Conservation (phyloP, 2,329 filamentous ascomycete species). For the Fusarium fujikuroi region DNA sequence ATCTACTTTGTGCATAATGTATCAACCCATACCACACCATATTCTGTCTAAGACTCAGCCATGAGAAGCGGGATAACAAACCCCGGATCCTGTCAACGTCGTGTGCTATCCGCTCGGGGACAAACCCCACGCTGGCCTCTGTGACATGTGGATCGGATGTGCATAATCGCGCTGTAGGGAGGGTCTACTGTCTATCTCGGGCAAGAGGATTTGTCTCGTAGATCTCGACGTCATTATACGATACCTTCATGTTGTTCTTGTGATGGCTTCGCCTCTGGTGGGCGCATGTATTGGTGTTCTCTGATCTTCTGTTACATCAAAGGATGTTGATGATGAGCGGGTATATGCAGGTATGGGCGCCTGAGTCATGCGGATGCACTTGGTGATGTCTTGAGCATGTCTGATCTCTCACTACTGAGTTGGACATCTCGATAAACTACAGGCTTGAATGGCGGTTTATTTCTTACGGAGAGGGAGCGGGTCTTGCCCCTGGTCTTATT, state of each 20-base stretch:
- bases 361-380: slow-evolving; percentile 25
- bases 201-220: slow-evolving; percentile 19
- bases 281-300: background rate
- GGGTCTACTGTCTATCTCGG: slow-evolving; percentile 9
- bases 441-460: background rate
- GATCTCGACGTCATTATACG: slow-evolving; percentile 32
- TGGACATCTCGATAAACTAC: background rate
- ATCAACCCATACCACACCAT: slow-evolving; percentile 4
- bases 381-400: slow-evolving; percentile 2
- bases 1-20: slow-evolving; percentile 17
- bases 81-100: slow-evolving; percentile 7
- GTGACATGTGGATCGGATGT: slow-evolving; percentile 23
- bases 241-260: background rate
- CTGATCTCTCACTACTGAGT: background rate
- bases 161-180: slow-evolving; percentile 21
- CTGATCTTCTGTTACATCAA: background rate
- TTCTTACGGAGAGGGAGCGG: background rate
- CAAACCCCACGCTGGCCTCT: slow-evolving; percentile 6
- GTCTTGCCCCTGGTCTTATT: background rate
- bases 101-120: background rate
- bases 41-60: slow-evolving; percentile 6
- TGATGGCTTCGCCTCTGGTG: slow-evolving; percentile 1
- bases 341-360: background rate
- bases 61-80: slow-evolving; percentile 10
- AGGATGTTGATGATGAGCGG: background rate